Evolutionary conservation across 106 monocot genomes (phyloP).

Genomic region (Gastrodia elata): DNA sequence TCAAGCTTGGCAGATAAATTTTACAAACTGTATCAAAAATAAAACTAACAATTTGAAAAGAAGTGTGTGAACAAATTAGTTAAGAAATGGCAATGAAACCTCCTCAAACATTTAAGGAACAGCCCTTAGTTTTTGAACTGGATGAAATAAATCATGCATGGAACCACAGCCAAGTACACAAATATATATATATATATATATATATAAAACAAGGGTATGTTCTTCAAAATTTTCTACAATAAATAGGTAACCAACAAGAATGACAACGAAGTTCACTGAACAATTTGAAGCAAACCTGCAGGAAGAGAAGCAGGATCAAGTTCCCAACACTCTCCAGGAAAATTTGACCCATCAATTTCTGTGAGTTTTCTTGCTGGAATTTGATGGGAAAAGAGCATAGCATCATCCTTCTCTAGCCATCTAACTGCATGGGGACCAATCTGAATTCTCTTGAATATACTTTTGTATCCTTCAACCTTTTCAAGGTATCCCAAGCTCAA

Average conservation of each 20-base stretch:
- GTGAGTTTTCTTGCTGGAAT: slow-evolving; percentile 62
- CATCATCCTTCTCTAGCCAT: slow-evolving; percentile 49
- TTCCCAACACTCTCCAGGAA: slow-evolving; percentile 83
- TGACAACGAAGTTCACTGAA: slow-evolving; percentile 4
- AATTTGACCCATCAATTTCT: slow-evolving; percentile 30
- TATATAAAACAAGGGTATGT: neutral
- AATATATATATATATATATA: too few species aligned
- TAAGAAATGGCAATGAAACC: neutral
- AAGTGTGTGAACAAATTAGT: neutral
- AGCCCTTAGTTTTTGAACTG: neutral
- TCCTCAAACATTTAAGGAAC: neutral
- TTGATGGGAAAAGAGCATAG: slow-evolving; percentile 67
- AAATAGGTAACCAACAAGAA: neutral
- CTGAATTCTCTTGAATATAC: slow-evolving; percentile 59
- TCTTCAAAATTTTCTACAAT: neutral
- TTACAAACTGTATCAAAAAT: neutral
- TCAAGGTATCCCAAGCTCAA: slow-evolving; percentile 74
- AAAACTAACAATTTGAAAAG: neutral
- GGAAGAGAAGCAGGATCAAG: slow-evolving; percentile 91
- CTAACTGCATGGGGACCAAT: slow-evolving; percentile 61
- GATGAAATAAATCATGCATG: neutral
- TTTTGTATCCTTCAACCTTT: slow-evolving; percentile 86
- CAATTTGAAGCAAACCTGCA: slow-evolving; percentile 29
- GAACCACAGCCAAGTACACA: neutral
- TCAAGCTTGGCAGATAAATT: too few species aligned